Base-by-base conservation (phyloP, 2,329 filamentous ascomycete species). In the Verruconis gallopava region DNA sequence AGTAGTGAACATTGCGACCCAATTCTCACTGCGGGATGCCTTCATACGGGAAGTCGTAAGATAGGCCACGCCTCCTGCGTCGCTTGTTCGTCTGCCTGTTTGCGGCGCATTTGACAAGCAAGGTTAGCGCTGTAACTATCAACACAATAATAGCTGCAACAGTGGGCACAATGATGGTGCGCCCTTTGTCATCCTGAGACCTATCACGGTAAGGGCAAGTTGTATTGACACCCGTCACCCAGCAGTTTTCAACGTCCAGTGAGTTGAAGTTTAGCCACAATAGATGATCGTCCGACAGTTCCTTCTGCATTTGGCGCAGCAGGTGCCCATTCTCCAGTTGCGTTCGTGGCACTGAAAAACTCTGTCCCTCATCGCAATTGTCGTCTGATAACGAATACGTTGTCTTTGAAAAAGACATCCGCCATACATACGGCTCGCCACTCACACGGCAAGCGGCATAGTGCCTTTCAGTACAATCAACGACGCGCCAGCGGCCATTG, bases 71-170 rank as follows among this genome's bases (percentile, higher is more conserved):
- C 50, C 69, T 66, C 51, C 66, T 67, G 19, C 64, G 62, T 37
- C 67, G 65, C 47, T 67, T 63, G 36, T 65, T 69, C 48, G 68
- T 69, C 33, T 66, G 64, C 45, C 75, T 57, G 54, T 79, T 79
- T 3, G 73, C 68, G 47, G 75, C 76, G 52, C 73, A 77, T 52
- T 81, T 81, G 38, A 76, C 69, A 48, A 79, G 75, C 11, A 79
- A 55, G 0, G 74, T 79, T 51, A 79, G 53, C 0, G 67, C 70
- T 1, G 73, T 68, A n/a, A 78, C 56, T 14, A 79, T 61, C 37
- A 78, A 66, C 2, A 81, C 72, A 17, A 81, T 71, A 4, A 81
- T 64, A 4, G 71, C 73, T 1, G 75, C 76, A 17, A 81, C 68
- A 0, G 71, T 72, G 2, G 77, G 74, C 18, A 81, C 70, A 21